Percentiles rank a stretch among this genome's conserved stretches.
Conservation (phyloP, 2,329 filamentous ascomycete species). For the Colletotrichum melonis region DNA sequence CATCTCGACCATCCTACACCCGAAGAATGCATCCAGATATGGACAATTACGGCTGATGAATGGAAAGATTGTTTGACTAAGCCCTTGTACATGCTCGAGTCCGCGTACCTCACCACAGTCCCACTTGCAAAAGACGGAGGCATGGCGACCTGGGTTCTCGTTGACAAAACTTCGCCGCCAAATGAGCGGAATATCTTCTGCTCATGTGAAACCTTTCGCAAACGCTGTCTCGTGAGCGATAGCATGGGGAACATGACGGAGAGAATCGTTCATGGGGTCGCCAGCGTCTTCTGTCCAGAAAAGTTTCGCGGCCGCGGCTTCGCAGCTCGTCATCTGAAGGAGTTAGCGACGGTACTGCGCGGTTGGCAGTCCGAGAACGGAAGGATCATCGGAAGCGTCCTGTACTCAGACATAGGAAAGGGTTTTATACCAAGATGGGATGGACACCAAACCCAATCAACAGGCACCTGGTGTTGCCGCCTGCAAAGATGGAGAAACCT, state of each 20-base stretch:
- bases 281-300: neutral
- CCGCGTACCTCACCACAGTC: neutral
- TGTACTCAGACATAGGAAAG: neutral
- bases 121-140: neutral
- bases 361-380: neutral
- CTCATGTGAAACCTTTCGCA: neutral
- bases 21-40: neutral
- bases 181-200: neutral
- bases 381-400: neutral
- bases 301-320: neutral
- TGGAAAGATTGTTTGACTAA: neutral
- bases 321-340: neutral
- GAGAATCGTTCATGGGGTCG: neutral
- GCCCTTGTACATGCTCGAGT: neutral
- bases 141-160: neutral
- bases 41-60: neutral
- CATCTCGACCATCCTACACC: neutral
- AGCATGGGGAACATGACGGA: neutral
- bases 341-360: neutral
- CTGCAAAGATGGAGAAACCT: neutral
- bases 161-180: neutral
- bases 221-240: neutral
- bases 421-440: neutral
- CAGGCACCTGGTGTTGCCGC: neutral
- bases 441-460: neutral